Evolutionary conservation across 75 land plant genomes (phyloP).

Genomic region (Pinus tabuliformis): DNA sequence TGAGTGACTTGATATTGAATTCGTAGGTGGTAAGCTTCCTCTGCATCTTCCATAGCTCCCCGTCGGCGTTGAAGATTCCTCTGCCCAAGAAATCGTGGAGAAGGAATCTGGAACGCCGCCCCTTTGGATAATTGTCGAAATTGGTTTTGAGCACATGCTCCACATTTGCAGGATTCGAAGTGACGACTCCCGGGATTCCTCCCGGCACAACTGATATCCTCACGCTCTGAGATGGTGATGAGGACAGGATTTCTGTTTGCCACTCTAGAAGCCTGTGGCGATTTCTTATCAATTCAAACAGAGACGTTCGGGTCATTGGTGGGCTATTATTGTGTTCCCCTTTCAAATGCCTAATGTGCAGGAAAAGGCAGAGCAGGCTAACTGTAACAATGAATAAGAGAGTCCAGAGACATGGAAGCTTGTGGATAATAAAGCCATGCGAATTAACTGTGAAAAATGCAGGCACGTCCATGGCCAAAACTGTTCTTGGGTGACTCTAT

Average conservation of each 20-base stretch:
- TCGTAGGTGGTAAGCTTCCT: slow-evolving; percentile 21
- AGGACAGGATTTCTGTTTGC: neutral
- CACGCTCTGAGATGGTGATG: neutral
- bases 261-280: neutral
- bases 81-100: slow-evolving; percentile 21
- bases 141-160: slow-evolving; percentile 30
- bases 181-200: too few species aligned
- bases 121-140: slow-evolving; percentile 25
- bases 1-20: slow-evolving; percentile 13
- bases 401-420: too few species aligned
- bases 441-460: too few species aligned
- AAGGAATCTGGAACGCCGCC: neutral
- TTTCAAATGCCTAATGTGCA: too few species aligned
- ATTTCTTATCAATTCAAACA: neutral
- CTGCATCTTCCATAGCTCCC: slow-evolving; percentile 23
- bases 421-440: too few species aligned
- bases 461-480: too few species aligned
- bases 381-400: too few species aligned
- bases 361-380: too few species aligned
- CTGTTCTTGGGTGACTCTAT: too few species aligned
- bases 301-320: too few species aligned
- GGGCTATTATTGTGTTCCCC: too few species aligned
- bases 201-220: neutral
- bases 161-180: slow-evolving; percentile 10
- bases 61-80: slow-evolving; percentile 28